Evolutionary conservation across 139 green algal species (phyloP), one percentile per base, ranked within the genome.

Genomic region (Ettlia oleoabundans): DNA sequence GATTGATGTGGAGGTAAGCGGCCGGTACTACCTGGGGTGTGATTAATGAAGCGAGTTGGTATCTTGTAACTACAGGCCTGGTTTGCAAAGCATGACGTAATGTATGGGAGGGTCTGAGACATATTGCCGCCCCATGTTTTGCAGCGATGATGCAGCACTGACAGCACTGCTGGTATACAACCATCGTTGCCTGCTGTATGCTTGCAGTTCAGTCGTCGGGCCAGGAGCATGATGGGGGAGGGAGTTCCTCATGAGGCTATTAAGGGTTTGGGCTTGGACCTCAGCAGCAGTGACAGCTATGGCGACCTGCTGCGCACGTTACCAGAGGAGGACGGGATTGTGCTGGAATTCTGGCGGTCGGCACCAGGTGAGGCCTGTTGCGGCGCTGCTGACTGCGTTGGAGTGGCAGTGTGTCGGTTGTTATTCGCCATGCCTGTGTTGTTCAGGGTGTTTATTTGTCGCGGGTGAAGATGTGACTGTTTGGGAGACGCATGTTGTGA

Each of bases 311-410:
- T 82, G 63, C 77, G 77, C 64, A 64, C 41, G 41, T 63, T 82
- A 63, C 64, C 77, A 0, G 40, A 71, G 64, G 77, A 82, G 42
- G 32, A 2, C 1, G 77, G 43, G 7, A 24, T 82, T 18, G 63
- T 68, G 42, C 62, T 82, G 77, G 77, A 82, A 63, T 82, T 82
- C 18, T 82, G 77, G 77, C 47, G 77, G 7, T 66, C 64, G 0
- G 30, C 51, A 0, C 64, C 65, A 37, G 73, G 73, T 80, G 22
- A 33, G 72, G 21, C 2, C 47, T 58, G 47, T 15, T 58, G 10
- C 13, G 10, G 47, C 47, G 47, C 47, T 58, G 47, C 47, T 58
- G 10, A 15, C 47, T 58, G 47, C 47, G 47, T 58, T 58, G 13
- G 47, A 10, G 10, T 58, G 47, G 47, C 47, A 10, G 10, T 58